phyloP scores from a whole-genome alignment of 495 filamentous ascomycete species.

The Achaetomiella virescens region DNA sequence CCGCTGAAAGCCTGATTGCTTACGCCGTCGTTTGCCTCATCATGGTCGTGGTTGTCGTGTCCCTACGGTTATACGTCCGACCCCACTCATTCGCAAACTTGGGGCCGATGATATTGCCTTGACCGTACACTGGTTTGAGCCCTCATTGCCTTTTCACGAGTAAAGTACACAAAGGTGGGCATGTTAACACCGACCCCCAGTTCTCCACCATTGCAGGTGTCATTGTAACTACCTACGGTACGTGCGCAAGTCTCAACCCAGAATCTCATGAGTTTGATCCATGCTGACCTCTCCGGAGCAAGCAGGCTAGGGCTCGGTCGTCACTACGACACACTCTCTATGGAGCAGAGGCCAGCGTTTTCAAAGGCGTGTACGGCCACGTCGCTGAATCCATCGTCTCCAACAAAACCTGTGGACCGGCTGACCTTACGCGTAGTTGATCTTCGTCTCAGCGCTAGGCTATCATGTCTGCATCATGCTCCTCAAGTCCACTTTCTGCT shows the following conservation, averaged over 20 bases:
- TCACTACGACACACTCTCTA: not conserved
- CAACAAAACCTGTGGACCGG: too few relatives aligned
- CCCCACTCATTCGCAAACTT: not conserved
- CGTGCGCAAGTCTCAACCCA: not conserved
- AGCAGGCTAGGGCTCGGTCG: not conserved
- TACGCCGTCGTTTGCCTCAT: not conserved
- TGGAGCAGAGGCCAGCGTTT: not conserved
- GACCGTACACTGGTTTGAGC: not conserved
- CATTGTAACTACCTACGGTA: not conserved
- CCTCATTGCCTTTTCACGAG: not conserved
- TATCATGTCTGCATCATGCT: conserved; percentile 2
- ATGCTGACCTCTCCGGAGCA: not conserved
- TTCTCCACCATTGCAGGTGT: not conserved
- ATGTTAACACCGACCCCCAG: not conserved
- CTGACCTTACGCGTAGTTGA: not conserved
- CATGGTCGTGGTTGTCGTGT: not conserved
- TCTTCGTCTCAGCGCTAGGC: not conserved
- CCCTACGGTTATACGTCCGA: not conserved
- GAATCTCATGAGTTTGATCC: too few relatives aligned
- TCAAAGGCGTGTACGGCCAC: not conserved
- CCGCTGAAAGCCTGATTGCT: not conserved
- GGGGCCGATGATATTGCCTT: not conserved
- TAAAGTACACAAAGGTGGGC: too few relatives aligned
- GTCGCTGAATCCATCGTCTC: not conserved
- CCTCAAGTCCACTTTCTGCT: not conserved